phyloP scores from a whole-genome alignment of 2,329 filamentous ascomycete species.

The Exophiala calicioides region DNA sequence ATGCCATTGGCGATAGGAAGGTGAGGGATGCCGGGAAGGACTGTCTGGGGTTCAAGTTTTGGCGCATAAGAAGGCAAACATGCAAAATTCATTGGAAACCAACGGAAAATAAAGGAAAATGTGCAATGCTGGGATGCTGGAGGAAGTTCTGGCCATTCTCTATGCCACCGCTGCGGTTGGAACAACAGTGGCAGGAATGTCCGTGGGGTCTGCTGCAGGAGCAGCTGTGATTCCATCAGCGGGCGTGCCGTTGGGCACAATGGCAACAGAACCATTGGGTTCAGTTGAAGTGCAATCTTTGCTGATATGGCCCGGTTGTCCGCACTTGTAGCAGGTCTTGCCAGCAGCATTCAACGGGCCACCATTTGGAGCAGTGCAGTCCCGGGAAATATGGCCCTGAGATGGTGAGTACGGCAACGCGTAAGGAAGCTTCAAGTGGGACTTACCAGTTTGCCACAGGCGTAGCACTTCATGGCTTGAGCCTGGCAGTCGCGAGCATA shows the following conservation, averaged over 20 bases:
- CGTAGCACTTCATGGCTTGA: slow-evolving; percentile 98
- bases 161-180: slow-evolving; percentile 28
- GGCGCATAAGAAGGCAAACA: slow-evolving; percentile 6
- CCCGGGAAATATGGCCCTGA: slow-evolving; percentile 80
- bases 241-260: slow-evolving; percentile 22
- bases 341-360: slow-evolving; percentile 92
- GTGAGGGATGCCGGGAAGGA: slow-evolving; percentile 10
- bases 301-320: slow-evolving; percentile 92
- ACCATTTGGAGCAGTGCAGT: slow-evolving; percentile 96
- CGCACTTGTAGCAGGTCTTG: slow-evolving; percentile 98
- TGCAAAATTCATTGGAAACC: slow-evolving; percentile 1
- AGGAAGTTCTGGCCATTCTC: background rate
- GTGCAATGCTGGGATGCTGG: background rate
- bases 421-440: slow-evolving; percentile 4
- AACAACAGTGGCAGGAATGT: slow-evolving; percentile 21
- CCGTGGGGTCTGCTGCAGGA: slow-evolving; percentile 22
- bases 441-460: slow-evolving; percentile 78
- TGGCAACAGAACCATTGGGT: slow-evolving; percentile 41
- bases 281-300: slow-evolving; percentile 86
- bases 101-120: slow-evolving; percentile 11
- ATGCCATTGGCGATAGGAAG: background rate
- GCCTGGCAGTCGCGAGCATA: slow-evolving; percentile 98
- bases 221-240: slow-evolving; percentile 24
- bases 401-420: slow-evolving; percentile 15
- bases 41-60: slow-evolving; percentile 9